These are phyloP conservation scores for Cicer pinnatifidum DNA, from an alignment of 306 rosid genomes.

Conservation along the genomic window DNA sequence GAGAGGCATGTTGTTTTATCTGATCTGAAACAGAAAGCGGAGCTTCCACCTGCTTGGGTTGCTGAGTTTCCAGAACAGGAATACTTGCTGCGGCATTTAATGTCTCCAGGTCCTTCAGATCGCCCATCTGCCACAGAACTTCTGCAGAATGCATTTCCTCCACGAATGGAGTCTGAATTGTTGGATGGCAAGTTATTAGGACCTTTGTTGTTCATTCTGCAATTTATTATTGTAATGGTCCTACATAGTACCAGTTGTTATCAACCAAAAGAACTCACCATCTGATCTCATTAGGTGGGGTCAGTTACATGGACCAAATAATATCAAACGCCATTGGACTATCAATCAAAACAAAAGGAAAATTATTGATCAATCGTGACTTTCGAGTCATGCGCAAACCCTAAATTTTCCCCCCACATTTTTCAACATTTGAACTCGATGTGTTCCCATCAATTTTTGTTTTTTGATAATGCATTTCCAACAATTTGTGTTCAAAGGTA, in stretches of 20 bases:
- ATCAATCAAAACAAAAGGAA: slow-evolving; percentile 4
- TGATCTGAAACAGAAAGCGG: slow-evolving; percentile 81
- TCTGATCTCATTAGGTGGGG: slow-evolving; percentile 2
- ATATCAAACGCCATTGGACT: slow-evolving; percentile 1
- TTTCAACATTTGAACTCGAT: not conserved
- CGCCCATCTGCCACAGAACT: slow-evolving; percentile 94
- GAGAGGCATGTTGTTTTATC: slow-evolving; percentile 79
- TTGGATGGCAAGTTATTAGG: slow-evolving; percentile 77
- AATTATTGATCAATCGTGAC: not conserved
- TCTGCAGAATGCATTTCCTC: slow-evolving; percentile 79
- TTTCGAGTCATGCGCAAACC: slow-evolving; percentile 19
- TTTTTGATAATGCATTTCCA: not conserved
- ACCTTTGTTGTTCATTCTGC: slow-evolving; percentile 40
- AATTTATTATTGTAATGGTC: slow-evolving; percentile 15
- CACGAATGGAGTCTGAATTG: slow-evolving; percentile 86
- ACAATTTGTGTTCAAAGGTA: slow-evolving; percentile 29
- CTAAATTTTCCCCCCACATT: not conserved
- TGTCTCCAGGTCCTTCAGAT: slow-evolving; percentile 90
- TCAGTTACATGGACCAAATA: slow-evolving; percentile 20
- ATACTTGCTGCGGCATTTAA: slow-evolving; percentile 63
- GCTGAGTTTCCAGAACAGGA: slow-evolving; percentile 85
- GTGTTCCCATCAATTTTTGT: slow-evolving; percentile 10
- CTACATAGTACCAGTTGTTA: slow-evolving; percentile 18
- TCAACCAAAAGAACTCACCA: slow-evolving; percentile 16
- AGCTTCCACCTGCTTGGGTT: slow-evolving; percentile 76